Percentiles rank a stretch among this genome's conserved stretches.
phyloP scores from a whole-genome alignment of 768 basidiomycete species.

The Trametes villosa region DNA sequence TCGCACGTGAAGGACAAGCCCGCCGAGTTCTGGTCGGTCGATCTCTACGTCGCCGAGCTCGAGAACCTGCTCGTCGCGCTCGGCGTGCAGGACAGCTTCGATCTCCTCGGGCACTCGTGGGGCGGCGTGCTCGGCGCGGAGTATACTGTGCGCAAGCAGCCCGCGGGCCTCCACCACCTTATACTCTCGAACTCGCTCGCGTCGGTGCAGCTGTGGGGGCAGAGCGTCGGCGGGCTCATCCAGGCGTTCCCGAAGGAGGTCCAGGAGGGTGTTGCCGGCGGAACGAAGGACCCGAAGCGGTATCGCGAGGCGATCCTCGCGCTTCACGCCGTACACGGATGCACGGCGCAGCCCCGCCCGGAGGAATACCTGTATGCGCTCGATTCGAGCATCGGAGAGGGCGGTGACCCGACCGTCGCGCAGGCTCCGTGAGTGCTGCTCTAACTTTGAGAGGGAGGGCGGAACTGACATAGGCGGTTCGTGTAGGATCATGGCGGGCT shows the following conservation, averaged over 20 bases:
- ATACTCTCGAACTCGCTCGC: constrained; percentile 50
- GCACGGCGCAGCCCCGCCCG: constrained; percentile 49
- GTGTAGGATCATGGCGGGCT: constrained; percentile 29
- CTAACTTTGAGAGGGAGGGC: too few species aligned
- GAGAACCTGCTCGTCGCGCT: constrained; percentile 51
- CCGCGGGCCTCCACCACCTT: constrained; percentile 46
- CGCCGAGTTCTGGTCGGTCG: constrained; percentile 47
- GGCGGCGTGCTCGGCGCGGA: constrained; percentile 55
- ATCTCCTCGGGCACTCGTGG: constrained; percentile 61
- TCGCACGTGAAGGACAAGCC: constrained; percentile 45
- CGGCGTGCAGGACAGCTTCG: constrained; percentile 43
- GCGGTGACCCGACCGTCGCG: constrained; percentile 52
- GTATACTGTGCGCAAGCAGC: constrained; percentile 43
- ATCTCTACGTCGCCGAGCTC: constrained; percentile 60
- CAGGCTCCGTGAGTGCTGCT: constrained; percentile 20
- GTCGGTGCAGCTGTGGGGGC: constrained; percentile 47
- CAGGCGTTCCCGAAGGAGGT: constrained; percentile 45
- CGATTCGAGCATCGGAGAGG: constrained; percentile 30
- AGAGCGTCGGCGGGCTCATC: constrained; percentile 43
- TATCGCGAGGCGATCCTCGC: constrained; percentile 45
- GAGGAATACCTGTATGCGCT: constrained; percentile 40
- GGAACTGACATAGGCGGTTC: neutral
- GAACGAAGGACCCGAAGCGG: constrained; percentile 43
- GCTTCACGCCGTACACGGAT: constrained; percentile 49
- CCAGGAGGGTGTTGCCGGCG: constrained; percentile 45